Base-by-base conservation (phyloP, 345 rosid species). In the Diplotaxis tenuifolia region DNA sequence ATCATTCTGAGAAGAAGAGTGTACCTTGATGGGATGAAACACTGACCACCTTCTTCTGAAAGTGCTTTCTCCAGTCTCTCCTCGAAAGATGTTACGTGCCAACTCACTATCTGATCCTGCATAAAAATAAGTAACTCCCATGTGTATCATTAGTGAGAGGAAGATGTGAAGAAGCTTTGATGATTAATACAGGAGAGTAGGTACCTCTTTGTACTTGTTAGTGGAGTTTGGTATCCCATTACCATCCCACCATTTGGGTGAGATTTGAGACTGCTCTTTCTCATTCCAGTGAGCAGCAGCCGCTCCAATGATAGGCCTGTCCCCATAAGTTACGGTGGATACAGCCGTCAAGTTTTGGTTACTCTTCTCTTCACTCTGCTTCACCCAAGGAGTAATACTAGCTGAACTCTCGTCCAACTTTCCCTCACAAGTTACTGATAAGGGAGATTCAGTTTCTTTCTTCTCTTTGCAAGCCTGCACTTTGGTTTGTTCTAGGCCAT, bases 201-300 rank as follows among this genome's bases (percentile, higher is more conserved):
- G 57, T 56, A 94, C 97, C 94, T 94, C 98, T 84, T 89, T 91
- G 83, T 94, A 94, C 76, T 91, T 94, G 77, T 82, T 94, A 34
- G 96, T 94, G 27, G 97, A 89, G 79, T 94, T 91, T 38, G 98
- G 98, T 72, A 91, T 94, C 62, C 98, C 98, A 75, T 94, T 94
- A 31, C 98, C 97, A 82, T 89, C 96, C 97, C 97, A 91, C 91
- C 95, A 88, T 83, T 85, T 94, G 16, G 88, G 90, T 10, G 86
- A 71, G 69, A 82, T 67, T n/a, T 79, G 78, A 64, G 89, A 31
- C 38, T 77, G 64, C 20, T 84, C 89, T 28, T 86, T 77, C 68
- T 85, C 95, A 57, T 84, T 88, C 96, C 98, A 94, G 55, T 94
- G 97, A 69, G 93, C 85, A 25, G 96, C 93, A 65, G 91, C 97